These are phyloP conservation scores for Trametes cinnabarina DNA, from an alignment of 768 basidiomycete species.

Conservation along the genomic window DNA sequence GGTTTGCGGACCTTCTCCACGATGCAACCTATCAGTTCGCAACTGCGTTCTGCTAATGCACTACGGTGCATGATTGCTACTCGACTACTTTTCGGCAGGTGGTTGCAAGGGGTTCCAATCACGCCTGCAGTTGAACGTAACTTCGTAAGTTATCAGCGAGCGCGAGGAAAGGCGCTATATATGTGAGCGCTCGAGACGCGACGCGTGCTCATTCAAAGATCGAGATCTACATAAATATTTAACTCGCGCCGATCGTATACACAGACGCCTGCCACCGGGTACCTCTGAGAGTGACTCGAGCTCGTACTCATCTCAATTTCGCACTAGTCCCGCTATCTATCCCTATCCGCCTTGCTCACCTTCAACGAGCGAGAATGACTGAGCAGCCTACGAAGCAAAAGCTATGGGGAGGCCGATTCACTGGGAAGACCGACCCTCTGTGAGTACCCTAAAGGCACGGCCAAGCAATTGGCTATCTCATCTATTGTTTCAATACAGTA, in stretches of 20 bases:
- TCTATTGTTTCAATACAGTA: slow-evolving; percentile 29
- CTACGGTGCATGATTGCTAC: no score
- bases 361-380: slow-evolving; percentile 17
- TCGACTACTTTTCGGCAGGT: no score
- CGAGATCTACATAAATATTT: no score
- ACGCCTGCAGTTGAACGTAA: no score
- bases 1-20: no score
- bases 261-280: background rate
- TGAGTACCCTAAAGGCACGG: slow-evolving; percentile 35
- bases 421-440: slow-evolving; percentile 87
- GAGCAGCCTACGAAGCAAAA: slow-evolving; percentile 30
- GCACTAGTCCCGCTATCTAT: slow-evolving; percentile 34
- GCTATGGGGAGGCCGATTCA: slow-evolving; percentile 54
- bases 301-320: no score
- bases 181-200: background rate
- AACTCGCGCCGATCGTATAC: background rate
- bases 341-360: background rate
- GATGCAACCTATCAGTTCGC: no score
- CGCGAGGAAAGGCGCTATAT: no score
- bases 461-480: slow-evolving; percentile 20
- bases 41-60: no score
- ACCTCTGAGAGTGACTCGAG: slow-evolving; percentile 5
- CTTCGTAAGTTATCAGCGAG: no score
- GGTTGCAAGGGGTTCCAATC: no score
- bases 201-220: background rate